Conservation (phyloP, 2,329 filamentous ascomycete species). For the Fusarium subtropicale region DNA sequence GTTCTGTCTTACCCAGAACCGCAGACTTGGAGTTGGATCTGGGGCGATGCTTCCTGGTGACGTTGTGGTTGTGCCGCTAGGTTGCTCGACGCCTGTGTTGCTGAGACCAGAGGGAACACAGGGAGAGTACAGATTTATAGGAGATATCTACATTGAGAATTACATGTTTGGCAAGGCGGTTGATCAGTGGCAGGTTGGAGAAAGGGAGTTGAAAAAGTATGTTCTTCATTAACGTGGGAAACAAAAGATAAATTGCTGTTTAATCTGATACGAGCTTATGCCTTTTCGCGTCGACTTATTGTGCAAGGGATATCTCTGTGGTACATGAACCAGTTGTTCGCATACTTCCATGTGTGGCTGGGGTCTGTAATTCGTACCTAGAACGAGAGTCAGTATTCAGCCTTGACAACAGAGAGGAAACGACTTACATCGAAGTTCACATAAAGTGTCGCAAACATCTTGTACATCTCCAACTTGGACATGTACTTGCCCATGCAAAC, state of each 20-base stretch:
- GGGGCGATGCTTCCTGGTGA: conserved; percentile 30
- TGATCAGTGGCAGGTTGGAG: conserved; percentile 15
- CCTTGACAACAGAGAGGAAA: rapidly evolving
- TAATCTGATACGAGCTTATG: not conserved
- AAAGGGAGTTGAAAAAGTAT: conserved; percentile 16
- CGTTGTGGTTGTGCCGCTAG: conserved; percentile 18
- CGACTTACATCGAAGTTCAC: conserved; percentile 31
- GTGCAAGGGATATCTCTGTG: conserved; percentile 35
- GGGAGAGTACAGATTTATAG: conserved; percentile 21
- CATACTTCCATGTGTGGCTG: conserved; percentile 26
- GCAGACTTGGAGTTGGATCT: conserved; percentile 16
- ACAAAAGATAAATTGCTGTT: not conserved
- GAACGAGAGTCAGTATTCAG: not conserved
- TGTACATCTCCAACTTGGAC: conserved; percentile 38
- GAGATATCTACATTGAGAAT: conserved; percentile 25
- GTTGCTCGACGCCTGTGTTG: conserved; percentile 27
- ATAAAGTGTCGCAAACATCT: conserved; percentile 35
- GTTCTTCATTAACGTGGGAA: conserved; percentile 7
- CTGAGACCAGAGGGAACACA: conserved; percentile 17
- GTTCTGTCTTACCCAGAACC: conserved; percentile 20
- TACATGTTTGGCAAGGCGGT: conserved; percentile 27
- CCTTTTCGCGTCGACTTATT: conserved; percentile 9
- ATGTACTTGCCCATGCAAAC: conserved; percentile 39
- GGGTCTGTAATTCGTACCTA: conserved; percentile 25
- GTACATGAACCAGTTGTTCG: conserved; percentile 42